Base-by-base conservation (phyloP, 257 asterid species). In the Solanum tarijense region DNA sequence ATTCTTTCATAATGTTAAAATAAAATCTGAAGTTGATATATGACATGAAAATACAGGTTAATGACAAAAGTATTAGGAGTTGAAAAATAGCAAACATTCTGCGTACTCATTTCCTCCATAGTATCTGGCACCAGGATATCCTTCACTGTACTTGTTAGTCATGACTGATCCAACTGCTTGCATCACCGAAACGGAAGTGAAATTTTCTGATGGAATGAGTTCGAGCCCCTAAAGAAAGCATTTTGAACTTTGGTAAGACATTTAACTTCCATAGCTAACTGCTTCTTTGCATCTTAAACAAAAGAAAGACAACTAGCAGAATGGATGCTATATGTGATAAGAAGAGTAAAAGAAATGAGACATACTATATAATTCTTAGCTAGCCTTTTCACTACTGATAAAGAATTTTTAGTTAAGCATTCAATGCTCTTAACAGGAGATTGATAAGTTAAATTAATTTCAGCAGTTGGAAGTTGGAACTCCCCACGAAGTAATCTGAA, bases 71-170 rank as follows among this genome's bases (percentile, higher is more conserved):
- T 39, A 1, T 13, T 78, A 78, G 14, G 36, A 13, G 65, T 25
- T 7, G 36, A 41, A 25, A 78, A n/a, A 39, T 41, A 79, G 83
- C 72, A 84, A 86, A 35, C 25, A 79, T 29, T 38, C 29, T 41
- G 87, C 98, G 10, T 94, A 96, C 99, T 96, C 98, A 89, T 96
- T 96, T 91, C 99, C 98, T 86, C 99, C 98, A 65, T 96, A 96
- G 90, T 96, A 96, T 96, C 98, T 94, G 23, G 99, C 99, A 39
- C 98, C 99, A 88, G 99, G 99, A 90, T 95, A 96, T 32, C 99
- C 98, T 91, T 96, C 99, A 88, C 99, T 96, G 89, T 96, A 96
- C 88, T 96, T 96, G 89, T 96, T 96, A 14, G 98, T 96, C 99
- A 96, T 96, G 60, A 96, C 96, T 41, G 99, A 96, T 89, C 99